phyloP scores from a whole-genome alignment of 2,329 filamentous ascomycete genomes.

The Niveomyces coronatus region DNA sequence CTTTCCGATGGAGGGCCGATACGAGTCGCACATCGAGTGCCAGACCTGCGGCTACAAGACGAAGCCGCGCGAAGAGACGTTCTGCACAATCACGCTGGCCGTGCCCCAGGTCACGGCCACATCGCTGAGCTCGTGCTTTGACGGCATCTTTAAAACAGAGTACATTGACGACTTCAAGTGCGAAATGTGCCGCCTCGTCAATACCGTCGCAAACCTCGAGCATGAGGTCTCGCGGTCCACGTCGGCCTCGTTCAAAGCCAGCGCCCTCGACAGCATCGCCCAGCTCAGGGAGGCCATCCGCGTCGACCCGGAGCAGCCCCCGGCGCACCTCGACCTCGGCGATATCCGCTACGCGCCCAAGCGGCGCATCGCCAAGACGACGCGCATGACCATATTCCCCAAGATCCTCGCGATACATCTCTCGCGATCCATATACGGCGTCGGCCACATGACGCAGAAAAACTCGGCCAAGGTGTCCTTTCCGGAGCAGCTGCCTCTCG shows the following conservation, averaged over 20 bases:
- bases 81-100: constrained; percentile 84
- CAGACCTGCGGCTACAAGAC: constrained; percentile 83
- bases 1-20: constrained; percentile 84
- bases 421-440: constrained; percentile 84
- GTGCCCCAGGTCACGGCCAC: constrained; percentile 78
- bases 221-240: constrained; percentile 46
- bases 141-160: constrained; percentile 88
- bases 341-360: constrained; percentile 66
- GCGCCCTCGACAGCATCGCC: constrained; percentile 47
- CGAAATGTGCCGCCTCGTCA: constrained; percentile 79
- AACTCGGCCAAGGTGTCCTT: constrained; percentile 93
- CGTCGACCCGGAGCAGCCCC: constrained; percentile 70
- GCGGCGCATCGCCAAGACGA: constrained; percentile 76
- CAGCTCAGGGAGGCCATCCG: constrained; percentile 61
- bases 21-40: constrained; percentile 94
- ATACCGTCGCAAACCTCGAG: constrained; percentile 58
- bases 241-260: constrained; percentile 40
- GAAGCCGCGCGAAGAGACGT: constrained; percentile 70
- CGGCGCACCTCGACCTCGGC: constrained; percentile 63
- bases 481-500: constrained; percentile 74
- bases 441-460: constrained; percentile 67
- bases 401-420: constrained; percentile 87
- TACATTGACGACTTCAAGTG: constrained; percentile 96
- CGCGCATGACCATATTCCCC: constrained; percentile 77
- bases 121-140: constrained; percentile 78